phyloP scores from a whole-genome alignment of 202 grass and related monocot genomes.

The Tripidium arundinaceum region DNA sequence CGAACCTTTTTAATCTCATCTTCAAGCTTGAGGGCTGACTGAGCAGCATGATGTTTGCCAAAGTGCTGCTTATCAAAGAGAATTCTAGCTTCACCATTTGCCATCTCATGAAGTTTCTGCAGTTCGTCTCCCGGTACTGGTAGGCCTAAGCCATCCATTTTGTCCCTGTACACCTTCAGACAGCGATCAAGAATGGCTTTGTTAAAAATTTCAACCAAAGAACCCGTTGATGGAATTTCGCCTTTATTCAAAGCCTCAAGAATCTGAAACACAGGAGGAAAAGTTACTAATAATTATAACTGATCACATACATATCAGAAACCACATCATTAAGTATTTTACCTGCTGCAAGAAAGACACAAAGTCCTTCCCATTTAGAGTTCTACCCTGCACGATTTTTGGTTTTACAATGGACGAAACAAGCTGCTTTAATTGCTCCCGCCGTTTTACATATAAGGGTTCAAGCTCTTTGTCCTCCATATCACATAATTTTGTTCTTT shows the following conservation, averaged over 20 bases:
- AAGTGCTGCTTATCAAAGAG: constrained; percentile 94
- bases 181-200: constrained; percentile 93
- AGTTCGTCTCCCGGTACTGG: constrained; percentile 67
- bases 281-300: background rate
- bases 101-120: constrained; percentile 59
- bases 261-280: constrained; percentile 57
- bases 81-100: constrained; percentile 53
- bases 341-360: constrained; percentile 92
- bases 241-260: constrained; percentile 98
- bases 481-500: constrained; percentile 98
- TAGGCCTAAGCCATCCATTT: constrained; percentile 68
- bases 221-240: constrained; percentile 92
- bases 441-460: constrained; percentile 63
- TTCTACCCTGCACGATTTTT: constrained; percentile 87
- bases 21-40: constrained; percentile 67
- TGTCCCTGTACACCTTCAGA: constrained; percentile 69
- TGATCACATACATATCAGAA: background rate
- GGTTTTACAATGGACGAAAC: constrained; percentile 74
- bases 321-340: constrained; percentile 12
- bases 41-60: constrained; percentile 74
- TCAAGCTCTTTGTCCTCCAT: constrained; percentile 86
- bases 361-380: constrained; percentile 87
- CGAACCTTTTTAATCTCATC: constrained; percentile 85
- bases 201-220: constrained; percentile 96
- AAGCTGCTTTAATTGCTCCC: constrained; percentile 84